Evolutionary conservation across 139 green algal species (phyloP).

Genomic region (Picochlorum sp.): DNA sequence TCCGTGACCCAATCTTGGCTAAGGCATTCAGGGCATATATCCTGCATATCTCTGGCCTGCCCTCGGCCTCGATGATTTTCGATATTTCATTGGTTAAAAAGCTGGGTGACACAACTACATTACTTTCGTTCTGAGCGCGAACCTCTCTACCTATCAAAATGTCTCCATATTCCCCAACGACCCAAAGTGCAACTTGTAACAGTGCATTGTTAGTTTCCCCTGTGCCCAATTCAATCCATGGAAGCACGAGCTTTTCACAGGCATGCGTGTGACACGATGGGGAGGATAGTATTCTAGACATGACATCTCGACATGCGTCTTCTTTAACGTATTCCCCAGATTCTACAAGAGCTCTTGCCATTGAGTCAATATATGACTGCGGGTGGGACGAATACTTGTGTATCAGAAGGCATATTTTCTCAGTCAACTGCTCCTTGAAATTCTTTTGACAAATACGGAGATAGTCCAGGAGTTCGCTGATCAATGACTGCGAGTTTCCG

Average conservation of each 20-base stretch:
- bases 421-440: slow-evolving; percentile 91
- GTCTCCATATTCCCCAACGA: slow-evolving; percentile 66
- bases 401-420: slow-evolving; percentile 81
- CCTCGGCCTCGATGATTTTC: slow-evolving; percentile 26
- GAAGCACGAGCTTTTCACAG: slow-evolving; percentile 32
- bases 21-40: slow-evolving; percentile 73
- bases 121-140: not conserved
- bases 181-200: slow-evolving; percentile 59
- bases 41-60: not conserved
- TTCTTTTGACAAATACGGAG: slow-evolving; percentile 75
- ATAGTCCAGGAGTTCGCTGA: slow-evolving; percentile 92
- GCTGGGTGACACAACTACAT: slow-evolving; percentile 7
- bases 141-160: slow-evolving; percentile 57
- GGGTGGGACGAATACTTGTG: slow-evolving; percentile 78
- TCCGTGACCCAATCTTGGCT: slow-evolving; percentile 70
- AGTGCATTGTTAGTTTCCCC: slow-evolving; percentile 32
- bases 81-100: slow-evolving; percentile 54
- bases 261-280: slow-evolving; percentile 76
- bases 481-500: slow-evolving; percentile 65
- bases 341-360: slow-evolving; percentile 62
- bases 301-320: slow-evolving; percentile 60
- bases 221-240: slow-evolving; percentile 17
- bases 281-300: slow-evolving; percentile 81
- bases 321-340: slow-evolving; percentile 75
- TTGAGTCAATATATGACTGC: slow-evolving; percentile 85